Percentiles rank a stretch among this genome's conserved stretches.
These are phyloP conservation scores for Margaritispora aquatica DNA, from an alignment of 495 filamentous ascomycete species.

Conservation along the genomic window DNA sequence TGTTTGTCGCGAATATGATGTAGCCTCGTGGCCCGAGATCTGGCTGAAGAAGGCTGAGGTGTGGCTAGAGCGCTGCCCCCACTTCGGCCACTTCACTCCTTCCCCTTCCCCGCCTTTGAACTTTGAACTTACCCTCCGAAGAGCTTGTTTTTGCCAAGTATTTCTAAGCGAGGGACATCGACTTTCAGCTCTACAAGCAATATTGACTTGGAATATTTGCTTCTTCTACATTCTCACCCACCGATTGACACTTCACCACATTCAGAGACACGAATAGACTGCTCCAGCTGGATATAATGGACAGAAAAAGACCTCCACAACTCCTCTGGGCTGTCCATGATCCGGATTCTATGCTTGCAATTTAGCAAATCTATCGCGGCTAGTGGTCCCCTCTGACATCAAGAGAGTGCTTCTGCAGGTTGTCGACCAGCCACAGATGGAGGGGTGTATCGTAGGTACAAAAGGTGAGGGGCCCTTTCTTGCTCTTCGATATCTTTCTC, in stretches of 20 bases:
- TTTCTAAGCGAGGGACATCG: no score
- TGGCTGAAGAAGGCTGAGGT: slow-evolving; percentile 11
- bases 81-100: background rate
- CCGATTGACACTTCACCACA: background rate
- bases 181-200: no score
- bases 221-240: background rate
- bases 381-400: slow-evolving; percentile 1
- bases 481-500: no score
- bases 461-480: background rate
- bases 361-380: no score
- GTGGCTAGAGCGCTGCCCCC: no score
- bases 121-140: no score
- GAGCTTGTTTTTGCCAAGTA: slow-evolving; percentile 5
- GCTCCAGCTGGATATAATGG: no score
- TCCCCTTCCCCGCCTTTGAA: background rate
- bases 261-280: background rate
- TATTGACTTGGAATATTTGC: background rate
- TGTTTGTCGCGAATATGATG: background rate
- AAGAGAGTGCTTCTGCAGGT: no score
- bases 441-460: slow-evolving; percentile 3
- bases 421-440: slow-evolving; percentile 10
- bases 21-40: background rate
- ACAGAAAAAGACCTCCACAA: no score
- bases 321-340: background rate
- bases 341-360: slow-evolving; percentile 5